Evolutionary conservation across 768 basidiomycete genomes (phyloP).

Genomic region (Lyophyllum shimeji): DNA sequence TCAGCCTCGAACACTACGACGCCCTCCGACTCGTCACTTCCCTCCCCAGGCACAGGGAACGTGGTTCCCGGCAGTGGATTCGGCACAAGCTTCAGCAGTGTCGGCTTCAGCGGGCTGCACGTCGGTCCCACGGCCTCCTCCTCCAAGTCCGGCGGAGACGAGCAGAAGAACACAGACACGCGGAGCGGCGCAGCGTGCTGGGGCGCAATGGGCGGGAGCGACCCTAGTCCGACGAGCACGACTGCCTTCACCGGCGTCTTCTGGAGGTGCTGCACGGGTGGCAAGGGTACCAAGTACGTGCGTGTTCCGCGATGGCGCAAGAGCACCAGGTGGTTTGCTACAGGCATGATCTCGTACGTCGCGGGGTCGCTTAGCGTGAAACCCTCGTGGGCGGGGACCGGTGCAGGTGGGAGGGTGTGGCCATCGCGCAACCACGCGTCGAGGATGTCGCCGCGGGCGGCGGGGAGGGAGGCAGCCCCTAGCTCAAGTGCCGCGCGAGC

Average conservation of each 20-base stretch:
- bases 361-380: constrained; percentile 23
- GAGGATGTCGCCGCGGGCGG: constrained; percentile 37
- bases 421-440: constrained; percentile 74
- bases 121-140: constrained; percentile 2
- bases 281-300: constrained; percentile 55
- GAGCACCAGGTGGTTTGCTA: constrained; percentile 39
- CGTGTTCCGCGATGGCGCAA: constrained; percentile 39
- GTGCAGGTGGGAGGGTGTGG: constrained; percentile 37
- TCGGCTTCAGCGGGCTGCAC: constrained; percentile 46
- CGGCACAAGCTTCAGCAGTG: constrained; percentile 60
- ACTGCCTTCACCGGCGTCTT: constrained; percentile 35
- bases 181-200: constrained; percentile 43
- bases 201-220: constrained; percentile 50
- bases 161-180: constrained; percentile 50
- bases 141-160: constrained; percentile 8
- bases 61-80: constrained; percentile 47
- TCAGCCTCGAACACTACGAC: constrained; percentile 62
- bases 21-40: constrained; percentile 74
- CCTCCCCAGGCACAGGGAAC: constrained; percentile 70
- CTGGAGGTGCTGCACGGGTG: constrained; percentile 4
- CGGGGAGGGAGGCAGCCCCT: constrained; percentile 28
- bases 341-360: constrained; percentile 36
- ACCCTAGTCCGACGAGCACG: constrained; percentile 62
- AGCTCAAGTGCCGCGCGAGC: constrained; percentile 79
- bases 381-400: constrained; percentile 1